Evolutionary conservation across 192 early-diverging fungal species (phyloP).

Genomic region (Anaeromyces robustus): DNA sequence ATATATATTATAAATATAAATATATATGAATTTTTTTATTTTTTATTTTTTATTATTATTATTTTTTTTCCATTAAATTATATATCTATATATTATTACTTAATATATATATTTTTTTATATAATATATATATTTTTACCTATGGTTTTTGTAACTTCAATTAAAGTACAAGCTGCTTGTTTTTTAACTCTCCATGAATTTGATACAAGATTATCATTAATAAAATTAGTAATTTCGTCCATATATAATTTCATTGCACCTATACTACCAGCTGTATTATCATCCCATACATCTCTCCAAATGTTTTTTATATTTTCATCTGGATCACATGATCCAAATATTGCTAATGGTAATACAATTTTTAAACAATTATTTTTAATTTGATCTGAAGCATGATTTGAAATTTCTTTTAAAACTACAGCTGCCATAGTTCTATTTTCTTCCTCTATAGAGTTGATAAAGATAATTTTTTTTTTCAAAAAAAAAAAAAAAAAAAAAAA

Average conservation of each 20-base stretch:
- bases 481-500: too few species aligned
- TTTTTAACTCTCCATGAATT: conserved; percentile 61
- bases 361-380: conserved; percentile 28
- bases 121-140: conserved; percentile 1
- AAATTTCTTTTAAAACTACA: conserved; percentile 48
- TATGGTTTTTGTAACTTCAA: conserved; percentile 35
- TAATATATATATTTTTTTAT: too few species aligned
- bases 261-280: conserved; percentile 47
- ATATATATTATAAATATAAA: too few species aligned
- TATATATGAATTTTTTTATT: too few species aligned
- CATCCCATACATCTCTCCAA: conserved; percentile 67
- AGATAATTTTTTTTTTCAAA: not conserved
- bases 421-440: conserved; percentile 53
- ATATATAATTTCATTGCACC: conserved; percentile 46
- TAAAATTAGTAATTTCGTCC: conserved; percentile 36
- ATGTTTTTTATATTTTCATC: conserved; percentile 29
- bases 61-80: too few species aligned
- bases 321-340: conserved; percentile 48
- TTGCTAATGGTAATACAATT: conserved; percentile 52
- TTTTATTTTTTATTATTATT: too few species aligned
- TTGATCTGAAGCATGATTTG: conserved; percentile 41
- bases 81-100: too few species aligned
- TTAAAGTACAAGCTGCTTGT: conserved; percentile 49
- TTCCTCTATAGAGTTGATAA: conserved; percentile 25
- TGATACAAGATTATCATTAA: not conserved